A percentile compares a stretch with the other conserved stretches of the same genome.
phyloP scores from a whole-genome alignment of 805 yeast species.

The Yamadazyma phyllophila region DNA sequence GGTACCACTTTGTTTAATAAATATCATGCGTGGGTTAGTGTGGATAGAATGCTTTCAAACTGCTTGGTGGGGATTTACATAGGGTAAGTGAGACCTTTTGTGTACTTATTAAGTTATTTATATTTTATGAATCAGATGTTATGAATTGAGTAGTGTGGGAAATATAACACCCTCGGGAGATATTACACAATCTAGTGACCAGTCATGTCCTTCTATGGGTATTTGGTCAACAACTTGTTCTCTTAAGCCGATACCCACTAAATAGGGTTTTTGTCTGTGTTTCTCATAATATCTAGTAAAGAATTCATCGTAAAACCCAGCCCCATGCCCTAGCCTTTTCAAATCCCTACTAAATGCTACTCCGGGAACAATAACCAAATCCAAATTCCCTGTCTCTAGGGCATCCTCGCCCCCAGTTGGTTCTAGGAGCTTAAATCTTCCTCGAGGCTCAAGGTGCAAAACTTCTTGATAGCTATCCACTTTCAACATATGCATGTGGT shows the following conservation, averaged over 20 bases:
- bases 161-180: constrained; percentile 25
- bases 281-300: constrained; percentile 20
- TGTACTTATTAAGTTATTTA: not conserved
- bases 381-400: constrained; percentile 42
- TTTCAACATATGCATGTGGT: constrained; percentile 55
- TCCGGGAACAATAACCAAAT: constrained; percentile 79
- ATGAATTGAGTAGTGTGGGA: not conserved
- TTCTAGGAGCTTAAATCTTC: constrained; percentile 65
- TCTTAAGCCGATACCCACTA: constrained; percentile 63
- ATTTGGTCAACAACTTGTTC: constrained; percentile 57
- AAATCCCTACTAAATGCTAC: constrained; percentile 63
- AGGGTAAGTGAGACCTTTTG: constrained; percentile 1
- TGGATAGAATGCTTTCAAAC: constrained; percentile 72
- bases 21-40: constrained; percentile 75
- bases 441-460: constrained; percentile 54
- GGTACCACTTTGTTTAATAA: constrained; percentile 74
- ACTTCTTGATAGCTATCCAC: constrained; percentile 46
- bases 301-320: constrained; percentile 83
- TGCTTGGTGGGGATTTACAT: constrained; percentile 68
- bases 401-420: constrained; percentile 46
- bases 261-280: constrained; percentile 31
- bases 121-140: not conserved
- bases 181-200: constrained; percentile 53
- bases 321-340: constrained; percentile 84
- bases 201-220: constrained; percentile 66